phyloP scores from a whole-genome alignment of 2,329 filamentous ascomycete genomes.

The Sarocladium brachiariae region DNA sequence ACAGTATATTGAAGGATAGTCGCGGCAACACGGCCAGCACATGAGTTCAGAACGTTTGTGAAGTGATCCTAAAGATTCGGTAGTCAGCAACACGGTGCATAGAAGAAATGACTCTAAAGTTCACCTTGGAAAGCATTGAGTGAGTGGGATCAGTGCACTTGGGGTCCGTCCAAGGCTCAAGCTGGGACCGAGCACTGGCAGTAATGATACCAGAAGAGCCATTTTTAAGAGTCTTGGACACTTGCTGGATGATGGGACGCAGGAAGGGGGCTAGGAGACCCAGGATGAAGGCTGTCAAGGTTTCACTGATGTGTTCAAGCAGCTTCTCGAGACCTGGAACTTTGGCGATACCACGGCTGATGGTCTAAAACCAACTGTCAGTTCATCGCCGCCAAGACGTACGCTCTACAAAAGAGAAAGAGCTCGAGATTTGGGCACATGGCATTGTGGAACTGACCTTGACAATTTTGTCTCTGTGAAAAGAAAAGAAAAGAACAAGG shows the following conservation, averaged over 20 bases:
- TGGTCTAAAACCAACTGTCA: too few relatives aligned
- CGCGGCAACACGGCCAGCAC: conserved; percentile 65
- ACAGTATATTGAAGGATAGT: conserved; percentile 80
- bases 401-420: too few relatives aligned
- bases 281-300: conserved; percentile 83
- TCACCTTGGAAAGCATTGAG: conserved; percentile 66
- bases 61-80: conserved; percentile 60
- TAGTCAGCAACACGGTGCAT: not conserved
- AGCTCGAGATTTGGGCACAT: too few relatives aligned
- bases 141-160: conserved; percentile 72
- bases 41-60: conserved; percentile 69
- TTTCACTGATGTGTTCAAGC: conserved; percentile 92
- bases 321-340: conserved; percentile 83
- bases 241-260: conserved; percentile 81
- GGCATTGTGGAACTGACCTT: conserved; percentile 43
- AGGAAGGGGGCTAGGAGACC: conserved; percentile 88
- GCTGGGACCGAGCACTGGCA: conserved; percentile 66
- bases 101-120: not conserved
- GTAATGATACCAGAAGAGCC: conserved; percentile 68
- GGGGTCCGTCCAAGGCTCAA: conserved; percentile 73
- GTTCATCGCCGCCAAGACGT: too few relatives aligned
- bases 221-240: conserved; percentile 76
- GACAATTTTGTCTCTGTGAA: conserved; percentile 68
- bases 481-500: too few relatives aligned
- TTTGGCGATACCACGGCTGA: conserved; percentile 81